A percentile compares a stretch with the other conserved stretches of the same genome.
phyloP scores from a whole-genome alignment of 257 asterid genomes.

The Lycium ferocissimum region DNA sequence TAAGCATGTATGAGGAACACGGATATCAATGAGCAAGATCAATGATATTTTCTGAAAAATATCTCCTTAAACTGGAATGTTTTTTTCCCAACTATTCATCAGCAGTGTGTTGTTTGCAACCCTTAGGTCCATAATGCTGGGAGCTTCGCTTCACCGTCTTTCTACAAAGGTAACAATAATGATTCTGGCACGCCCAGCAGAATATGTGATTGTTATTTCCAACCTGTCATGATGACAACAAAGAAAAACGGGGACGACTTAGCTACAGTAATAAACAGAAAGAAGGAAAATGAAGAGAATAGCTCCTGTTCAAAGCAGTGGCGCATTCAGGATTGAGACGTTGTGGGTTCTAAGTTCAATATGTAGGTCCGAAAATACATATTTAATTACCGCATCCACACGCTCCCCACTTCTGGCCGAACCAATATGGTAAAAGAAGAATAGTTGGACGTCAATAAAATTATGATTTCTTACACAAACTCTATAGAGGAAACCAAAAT shows the following conservation, averaged over 20 bases:
- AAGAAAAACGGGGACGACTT: background rate
- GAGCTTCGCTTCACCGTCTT: constrained; percentile 71
- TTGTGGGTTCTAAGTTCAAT: background rate
- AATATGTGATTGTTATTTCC: constrained; percentile 83
- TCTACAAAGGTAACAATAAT: constrained; percentile 78
- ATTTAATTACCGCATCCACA: background rate
- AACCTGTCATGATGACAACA: constrained; percentile 44
- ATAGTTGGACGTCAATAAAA: background rate
- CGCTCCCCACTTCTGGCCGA: background rate
- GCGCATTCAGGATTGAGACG: background rate
- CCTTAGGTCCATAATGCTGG: constrained; percentile 78
- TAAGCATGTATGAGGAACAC: background rate
- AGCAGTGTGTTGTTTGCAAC: constrained; percentile 86
- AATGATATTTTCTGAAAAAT: background rate
- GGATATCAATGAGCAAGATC: background rate
- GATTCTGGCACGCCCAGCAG: constrained; percentile 94
- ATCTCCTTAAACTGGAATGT: constrained; percentile 49
- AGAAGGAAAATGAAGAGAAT: background rate
- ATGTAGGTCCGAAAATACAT: background rate
- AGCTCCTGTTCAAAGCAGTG: background rate
- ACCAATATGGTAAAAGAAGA: background rate
- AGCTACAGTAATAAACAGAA: background rate
- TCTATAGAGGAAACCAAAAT: background rate
- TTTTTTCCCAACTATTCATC: constrained; percentile 50
- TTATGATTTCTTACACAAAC: background rate